Conservation (phyloP, 371 early-diverging fungal genomes). For the Mortierella sp. region DNA sequence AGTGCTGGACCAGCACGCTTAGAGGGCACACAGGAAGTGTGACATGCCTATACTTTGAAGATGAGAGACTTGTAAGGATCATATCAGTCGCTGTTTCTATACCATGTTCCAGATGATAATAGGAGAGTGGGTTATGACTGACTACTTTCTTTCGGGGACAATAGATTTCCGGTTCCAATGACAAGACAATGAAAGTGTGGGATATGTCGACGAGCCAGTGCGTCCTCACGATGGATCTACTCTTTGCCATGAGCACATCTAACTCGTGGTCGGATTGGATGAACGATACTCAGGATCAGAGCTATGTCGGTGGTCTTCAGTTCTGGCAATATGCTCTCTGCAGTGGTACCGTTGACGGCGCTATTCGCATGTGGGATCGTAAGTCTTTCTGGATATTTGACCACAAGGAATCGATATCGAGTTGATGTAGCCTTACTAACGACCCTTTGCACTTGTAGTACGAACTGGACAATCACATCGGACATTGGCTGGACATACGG, state of each 20-base stretch:
- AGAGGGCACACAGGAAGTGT: conserved; percentile 68
- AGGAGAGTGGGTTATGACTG: neutral
- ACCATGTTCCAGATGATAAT: no score
- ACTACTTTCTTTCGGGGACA: neutral
- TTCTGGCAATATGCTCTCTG: conserved; percentile 86
- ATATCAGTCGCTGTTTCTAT: no score
- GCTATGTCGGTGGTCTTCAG: conserved; percentile 79
- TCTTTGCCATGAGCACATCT: conserved; percentile 70
- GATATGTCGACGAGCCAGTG: conserved; percentile 81
- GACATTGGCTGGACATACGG: conserved; percentile 76
- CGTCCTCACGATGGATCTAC: conserved; percentile 72
- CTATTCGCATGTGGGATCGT: conserved; percentile 89
- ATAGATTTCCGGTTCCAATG: conserved; percentile 83
- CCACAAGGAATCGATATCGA: no score
- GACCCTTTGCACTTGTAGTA: conserved; percentile 52
- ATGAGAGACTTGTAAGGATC: conserved; percentile 55
- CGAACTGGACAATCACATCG: conserved; percentile 85
- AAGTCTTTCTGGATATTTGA: no score
- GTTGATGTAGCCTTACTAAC: no score
- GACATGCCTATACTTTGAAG: conserved; percentile 65
- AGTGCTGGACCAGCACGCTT: conserved; percentile 58
- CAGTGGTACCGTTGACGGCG: conserved; percentile 89
- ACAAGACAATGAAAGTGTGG: conserved; percentile 92
- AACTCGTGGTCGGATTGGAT: conserved; percentile 47
- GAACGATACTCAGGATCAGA: conserved; percentile 26